Percentiles rank a stretch among this genome's conserved stretches.
Evolutionary conservation across 352 stramenopile genomes (phyloP).

Genomic region (Blastocystis sp.): DNA sequence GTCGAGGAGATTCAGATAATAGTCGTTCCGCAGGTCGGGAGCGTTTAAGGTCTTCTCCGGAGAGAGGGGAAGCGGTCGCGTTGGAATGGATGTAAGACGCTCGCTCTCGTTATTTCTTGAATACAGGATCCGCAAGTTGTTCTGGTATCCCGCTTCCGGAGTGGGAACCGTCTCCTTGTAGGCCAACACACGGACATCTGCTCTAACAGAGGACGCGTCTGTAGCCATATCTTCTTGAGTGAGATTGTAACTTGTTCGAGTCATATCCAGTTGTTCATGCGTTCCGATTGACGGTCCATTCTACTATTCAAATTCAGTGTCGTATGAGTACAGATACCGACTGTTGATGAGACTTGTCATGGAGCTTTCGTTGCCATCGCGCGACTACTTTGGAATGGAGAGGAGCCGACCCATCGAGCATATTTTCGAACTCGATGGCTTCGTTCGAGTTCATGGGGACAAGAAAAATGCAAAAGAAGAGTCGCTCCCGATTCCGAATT

Average conservation of each 20-base stretch:
- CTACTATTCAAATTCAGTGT: neutral
- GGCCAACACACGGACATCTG: constrained; percentile 82
- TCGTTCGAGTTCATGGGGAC: no score
- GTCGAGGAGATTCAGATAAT: constrained; percentile 95
- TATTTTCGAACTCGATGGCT: neutral
- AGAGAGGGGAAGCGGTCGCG: constrained; percentile 85
- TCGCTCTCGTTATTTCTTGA: constrained; percentile 70
- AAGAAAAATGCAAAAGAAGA: no score
- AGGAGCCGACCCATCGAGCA: neutral
- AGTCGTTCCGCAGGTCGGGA: constrained; percentile 93
- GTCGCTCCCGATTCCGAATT: no score
- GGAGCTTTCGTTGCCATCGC: constrained; percentile 20
- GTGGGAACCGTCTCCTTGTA: constrained; percentile 89
- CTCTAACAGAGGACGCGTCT: constrained; percentile 66
- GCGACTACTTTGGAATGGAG: neutral
- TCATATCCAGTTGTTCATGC: constrained; percentile 12
- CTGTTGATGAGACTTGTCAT: constrained; percentile 5
- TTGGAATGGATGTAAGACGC: constrained; percentile 69
- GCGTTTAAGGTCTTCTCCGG: constrained; percentile 90
- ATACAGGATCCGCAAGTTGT: constrained; percentile 87
- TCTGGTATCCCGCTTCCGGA: constrained; percentile 83
- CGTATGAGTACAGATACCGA: neutral
- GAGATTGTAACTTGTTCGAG: neutral
- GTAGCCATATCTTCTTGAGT: constrained; percentile 63
- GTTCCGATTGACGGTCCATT: neutral